Evolutionary conservation across 2,329 filamentous ascomycete genomes (phyloP).

Genomic region (Xenosphaeropsis pyriputrescens): DNA sequence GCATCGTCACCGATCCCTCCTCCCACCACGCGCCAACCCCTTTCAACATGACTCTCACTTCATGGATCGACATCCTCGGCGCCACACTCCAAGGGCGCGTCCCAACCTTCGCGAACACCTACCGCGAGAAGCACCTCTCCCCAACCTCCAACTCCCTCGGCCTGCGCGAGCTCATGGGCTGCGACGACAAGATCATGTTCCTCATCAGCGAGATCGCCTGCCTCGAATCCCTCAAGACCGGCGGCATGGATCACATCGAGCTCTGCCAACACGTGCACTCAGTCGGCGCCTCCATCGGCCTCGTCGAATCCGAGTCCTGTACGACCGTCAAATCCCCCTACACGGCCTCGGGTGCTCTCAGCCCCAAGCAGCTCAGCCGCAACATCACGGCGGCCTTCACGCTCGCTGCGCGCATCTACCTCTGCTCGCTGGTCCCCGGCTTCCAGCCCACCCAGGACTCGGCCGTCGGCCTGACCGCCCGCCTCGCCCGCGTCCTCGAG

Average conservation of each 20-base stretch:
- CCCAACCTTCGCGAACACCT: constrained; percentile 85
- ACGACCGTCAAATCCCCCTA: constrained; percentile 38
- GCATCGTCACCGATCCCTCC: constrained; percentile 43
- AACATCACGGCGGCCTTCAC: constrained; percentile 90
- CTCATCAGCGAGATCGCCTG: constrained; percentile 95
- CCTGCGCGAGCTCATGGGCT: constrained; percentile 88
- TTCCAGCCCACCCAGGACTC: constrained; percentile 63
- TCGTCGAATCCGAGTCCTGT: constrained; percentile 53
- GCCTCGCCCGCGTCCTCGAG: constrained; percentile 61
- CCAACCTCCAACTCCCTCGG: constrained; percentile 45
- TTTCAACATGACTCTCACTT: constrained; percentile 88
- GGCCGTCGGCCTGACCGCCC: constrained; percentile 63
- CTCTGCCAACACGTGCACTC: constrained; percentile 81
- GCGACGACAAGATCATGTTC: constrained; percentile 95
- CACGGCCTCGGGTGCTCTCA: constrained; percentile 59
- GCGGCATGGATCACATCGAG: constrained; percentile 71
- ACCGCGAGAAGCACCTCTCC: constrained; percentile 83
- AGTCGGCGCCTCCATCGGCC: constrained; percentile 74
- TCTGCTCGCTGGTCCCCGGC: constrained; percentile 88
- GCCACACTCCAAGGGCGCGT: constrained; percentile 80
- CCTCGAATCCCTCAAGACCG: constrained; percentile 73
- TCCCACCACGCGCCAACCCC: constrained; percentile 32
- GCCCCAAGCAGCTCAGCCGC: constrained; percentile 67
- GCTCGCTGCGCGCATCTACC: constrained; percentile 82
- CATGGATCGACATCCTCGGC: constrained; percentile 96